Evolutionary conservation across 768 basidiomycete species (phyloP).

Genomic region (Mycena albidolilacea): DNA sequence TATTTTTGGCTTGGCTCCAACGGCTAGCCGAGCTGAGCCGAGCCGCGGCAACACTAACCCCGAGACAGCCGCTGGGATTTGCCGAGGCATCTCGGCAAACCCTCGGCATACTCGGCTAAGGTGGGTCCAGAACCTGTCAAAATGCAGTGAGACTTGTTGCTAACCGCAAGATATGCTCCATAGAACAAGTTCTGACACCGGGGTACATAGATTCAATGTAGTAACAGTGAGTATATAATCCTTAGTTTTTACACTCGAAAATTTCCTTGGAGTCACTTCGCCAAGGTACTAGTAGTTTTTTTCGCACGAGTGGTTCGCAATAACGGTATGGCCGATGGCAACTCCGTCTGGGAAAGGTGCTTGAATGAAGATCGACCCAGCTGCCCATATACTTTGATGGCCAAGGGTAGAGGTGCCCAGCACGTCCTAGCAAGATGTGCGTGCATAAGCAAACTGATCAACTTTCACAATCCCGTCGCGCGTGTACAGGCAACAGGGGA

Average conservation of each 20-base stretch:
- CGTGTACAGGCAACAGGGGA: slow-evolving; percentile 20
- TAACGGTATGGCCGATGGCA: slow-evolving; percentile 39
- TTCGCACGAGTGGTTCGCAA: slow-evolving; percentile 35
- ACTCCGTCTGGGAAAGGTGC: slow-evolving; percentile 41
- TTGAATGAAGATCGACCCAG: slow-evolving; percentile 40
- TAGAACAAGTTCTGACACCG: slow-evolving; percentile 25
- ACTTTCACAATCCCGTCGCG: slow-evolving; percentile 12
- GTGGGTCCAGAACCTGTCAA: no score
- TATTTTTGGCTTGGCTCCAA: no score
- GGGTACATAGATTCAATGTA: slow-evolving; percentile 20
- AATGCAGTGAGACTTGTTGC: no score
- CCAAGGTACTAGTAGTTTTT: slow-evolving; percentile 6
- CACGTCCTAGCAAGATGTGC: slow-evolving; percentile 35
- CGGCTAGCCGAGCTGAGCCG: no score
- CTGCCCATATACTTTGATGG: slow-evolving; percentile 41
- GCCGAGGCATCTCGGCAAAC: no score
- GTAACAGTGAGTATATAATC: slow-evolving; percentile 27
- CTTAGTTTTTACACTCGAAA: slow-evolving; percentile 29
- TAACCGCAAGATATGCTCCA: not conserved
- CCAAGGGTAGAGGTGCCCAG: slow-evolving; percentile 38
- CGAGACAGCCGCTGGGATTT: no score
- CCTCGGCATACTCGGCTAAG: no score
- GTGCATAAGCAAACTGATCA: slow-evolving; percentile 23
- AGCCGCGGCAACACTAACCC: no score
- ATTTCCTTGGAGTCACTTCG: slow-evolving; percentile 23